A percentile compares a stretch with the other conserved stretches of the same genome.
Conservation (phyloP, 805 yeast species). For the Zygotorulaspora sp. region DNA sequence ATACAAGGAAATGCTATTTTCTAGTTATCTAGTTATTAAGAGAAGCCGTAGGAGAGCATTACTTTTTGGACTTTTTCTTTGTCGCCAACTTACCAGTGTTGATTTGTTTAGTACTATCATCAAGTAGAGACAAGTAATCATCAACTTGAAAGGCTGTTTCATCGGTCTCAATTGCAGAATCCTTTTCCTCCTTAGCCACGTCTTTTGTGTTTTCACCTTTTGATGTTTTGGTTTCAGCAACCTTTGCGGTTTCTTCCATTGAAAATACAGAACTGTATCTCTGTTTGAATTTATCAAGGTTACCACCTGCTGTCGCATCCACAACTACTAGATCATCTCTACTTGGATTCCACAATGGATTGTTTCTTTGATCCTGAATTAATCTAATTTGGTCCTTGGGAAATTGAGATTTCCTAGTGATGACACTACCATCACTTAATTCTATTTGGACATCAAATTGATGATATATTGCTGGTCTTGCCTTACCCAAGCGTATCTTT, state of each 20-base stretch:
- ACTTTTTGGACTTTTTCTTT: constrained; percentile 30
- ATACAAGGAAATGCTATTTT: constrained; percentile 7
- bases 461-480: constrained; percentile 90
- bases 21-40: not conserved
- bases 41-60: constrained; percentile 1
- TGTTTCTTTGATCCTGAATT: constrained; percentile 84
- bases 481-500: constrained; percentile 71
- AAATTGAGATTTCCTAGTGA: constrained; percentile 74
- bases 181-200: constrained; percentile 2
- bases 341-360: constrained; percentile 83
- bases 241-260: constrained; percentile 30
- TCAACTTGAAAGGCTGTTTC: constrained; percentile 29
- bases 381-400: constrained; percentile 84
- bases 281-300: constrained; percentile 67
- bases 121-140: constrained; percentile 32
- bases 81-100: constrained; percentile 33
- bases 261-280: constrained; percentile 51
- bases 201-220: constrained; percentile 10
- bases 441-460: constrained; percentile 88
- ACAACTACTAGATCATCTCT: constrained; percentile 68
- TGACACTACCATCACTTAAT: constrained; percentile 89
- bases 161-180: constrained; percentile 3
- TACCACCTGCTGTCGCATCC: constrained; percentile 83
- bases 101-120: constrained; percentile 30
- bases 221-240: constrained; percentile 4